Conservation (phyloP, 257 asterid species). For the Eustoma russellianum region DNA sequence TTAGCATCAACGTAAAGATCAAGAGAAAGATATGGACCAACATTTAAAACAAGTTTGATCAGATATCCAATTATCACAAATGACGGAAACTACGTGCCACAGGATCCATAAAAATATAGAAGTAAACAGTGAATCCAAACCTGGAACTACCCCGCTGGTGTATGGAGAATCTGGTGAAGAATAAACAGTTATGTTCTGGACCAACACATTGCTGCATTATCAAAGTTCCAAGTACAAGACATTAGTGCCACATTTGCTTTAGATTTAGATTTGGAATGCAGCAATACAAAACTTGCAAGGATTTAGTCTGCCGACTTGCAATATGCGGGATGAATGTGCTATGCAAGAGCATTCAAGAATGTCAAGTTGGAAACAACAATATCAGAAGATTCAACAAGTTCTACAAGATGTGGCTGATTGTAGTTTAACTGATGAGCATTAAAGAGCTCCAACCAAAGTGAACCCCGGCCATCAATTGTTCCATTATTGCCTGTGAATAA, state of each 20-base stretch:
- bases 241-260: too few species aligned
- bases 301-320: constrained; percentile 61
- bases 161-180: constrained; percentile 75
- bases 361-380: constrained; percentile 83
- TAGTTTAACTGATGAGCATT: constrained; percentile 53
- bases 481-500: constrained; percentile 67
- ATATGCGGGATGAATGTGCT: constrained; percentile 75
- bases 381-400: constrained; percentile 47
- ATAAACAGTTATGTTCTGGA: constrained; percentile 73
- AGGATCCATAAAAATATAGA: not conserved
- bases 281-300: too few species aligned
- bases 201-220: constrained; percentile 66
- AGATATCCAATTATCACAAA: too few species aligned
- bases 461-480: constrained; percentile 92
- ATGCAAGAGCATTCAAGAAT: constrained; percentile 79
- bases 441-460: constrained; percentile 79
- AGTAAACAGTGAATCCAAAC: constrained; percentile 23
- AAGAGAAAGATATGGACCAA: not conserved
- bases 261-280: too few species aligned
- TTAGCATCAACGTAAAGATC: not conserved
- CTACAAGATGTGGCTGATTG: constrained; percentile 86
- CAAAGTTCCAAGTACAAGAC: too few species aligned
- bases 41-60: too few species aligned
- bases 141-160: constrained; percentile 90
- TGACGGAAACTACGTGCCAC: too few species aligned